A percentile compares a stretch with the other conserved stretches of the same genome.
These are phyloP conservation scores for Cyclospora cayetanensis DNA, from an alignment of 169 alveolate species.

Conservation along the genomic window DNA sequence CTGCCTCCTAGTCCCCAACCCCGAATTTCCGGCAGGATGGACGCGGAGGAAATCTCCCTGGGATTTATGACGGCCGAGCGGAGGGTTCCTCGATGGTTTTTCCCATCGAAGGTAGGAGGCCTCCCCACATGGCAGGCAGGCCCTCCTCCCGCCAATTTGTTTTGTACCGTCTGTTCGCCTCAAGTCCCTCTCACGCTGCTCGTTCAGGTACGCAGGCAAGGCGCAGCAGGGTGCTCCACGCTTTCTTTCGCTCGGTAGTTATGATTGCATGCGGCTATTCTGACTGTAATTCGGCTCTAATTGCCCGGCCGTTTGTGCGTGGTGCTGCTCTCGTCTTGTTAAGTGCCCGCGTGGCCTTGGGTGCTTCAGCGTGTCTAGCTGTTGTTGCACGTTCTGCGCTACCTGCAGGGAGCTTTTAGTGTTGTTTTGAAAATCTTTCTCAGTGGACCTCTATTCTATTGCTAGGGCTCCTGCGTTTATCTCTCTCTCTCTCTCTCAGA, in stretches of 20 bases:
- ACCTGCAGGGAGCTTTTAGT: background rate
- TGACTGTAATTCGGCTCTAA: too few species aligned
- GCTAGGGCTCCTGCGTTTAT: background rate
- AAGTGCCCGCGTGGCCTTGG: too few species aligned
- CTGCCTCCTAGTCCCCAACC: background rate
- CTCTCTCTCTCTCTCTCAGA: constrained; percentile 25
- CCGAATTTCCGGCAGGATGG: background rate
- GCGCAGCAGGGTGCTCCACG: too few species aligned
- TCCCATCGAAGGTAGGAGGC: constrained; percentile 80
- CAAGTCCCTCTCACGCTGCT: constrained; percentile 18
- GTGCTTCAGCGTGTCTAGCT: background rate
- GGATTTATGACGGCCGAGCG: constrained; percentile 16
- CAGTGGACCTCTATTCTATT: too few species aligned
- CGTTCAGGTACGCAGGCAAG: constrained; percentile 20
- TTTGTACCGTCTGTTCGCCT: constrained; percentile 3
- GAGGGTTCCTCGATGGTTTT: constrained; percentile 49
- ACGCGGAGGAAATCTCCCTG: constrained; percentile 37
- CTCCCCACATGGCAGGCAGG: constrained; percentile 76
- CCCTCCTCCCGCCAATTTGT: constrained; percentile 64
- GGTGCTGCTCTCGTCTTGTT: too few species aligned
- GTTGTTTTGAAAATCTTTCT: too few species aligned
- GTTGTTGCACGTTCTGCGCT: background rate
- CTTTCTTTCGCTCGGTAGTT: too few species aligned
- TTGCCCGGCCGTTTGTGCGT: too few species aligned
- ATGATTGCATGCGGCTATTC: too few species aligned